A percentile compares a stretch with the other conserved stretches of the same genome.
Evolutionary conservation across 306 rosid species (phyloP).

Genomic region (Astragalus membranaceus): DNA sequence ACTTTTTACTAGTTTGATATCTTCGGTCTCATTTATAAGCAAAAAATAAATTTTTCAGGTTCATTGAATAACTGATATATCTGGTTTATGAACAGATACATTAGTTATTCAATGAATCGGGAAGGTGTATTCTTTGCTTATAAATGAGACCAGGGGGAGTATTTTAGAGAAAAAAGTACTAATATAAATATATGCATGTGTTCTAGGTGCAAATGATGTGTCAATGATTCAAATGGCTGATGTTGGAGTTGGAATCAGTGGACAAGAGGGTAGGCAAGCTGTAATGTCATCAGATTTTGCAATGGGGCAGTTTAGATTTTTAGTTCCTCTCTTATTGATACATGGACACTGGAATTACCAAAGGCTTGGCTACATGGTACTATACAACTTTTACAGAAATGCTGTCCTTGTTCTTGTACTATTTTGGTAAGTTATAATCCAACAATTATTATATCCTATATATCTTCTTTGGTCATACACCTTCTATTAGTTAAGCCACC

Average conservation of each 20-base stretch:
- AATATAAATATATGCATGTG: background rate
- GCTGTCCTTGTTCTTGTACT: slow-evolving; percentile 85
- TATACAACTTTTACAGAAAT: slow-evolving; percentile 90
- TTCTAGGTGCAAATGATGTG: slow-evolving; percentile 89
- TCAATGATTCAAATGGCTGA: slow-evolving; percentile 99
- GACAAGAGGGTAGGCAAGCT: slow-evolving; percentile 98
- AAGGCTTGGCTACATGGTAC: slow-evolving; percentile 89
- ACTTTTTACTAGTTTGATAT: background rate
- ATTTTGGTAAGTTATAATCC: slow-evolving; percentile 72
- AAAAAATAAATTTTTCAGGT: too few relatives aligned
- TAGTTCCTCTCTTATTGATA: slow-evolving; percentile 81
- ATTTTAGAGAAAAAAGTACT: background rate
- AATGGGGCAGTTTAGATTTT: slow-evolving; percentile 89
- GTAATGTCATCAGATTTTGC: slow-evolving; percentile 98
- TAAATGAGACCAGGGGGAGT: too few relatives aligned
- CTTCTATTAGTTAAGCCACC: background rate
- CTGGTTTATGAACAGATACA: too few relatives aligned
- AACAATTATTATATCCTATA: background rate
- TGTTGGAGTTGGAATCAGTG: slow-evolving; percentile 97
- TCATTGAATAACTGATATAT: too few relatives aligned
- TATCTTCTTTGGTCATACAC: background rate
- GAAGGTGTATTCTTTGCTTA: too few relatives aligned
- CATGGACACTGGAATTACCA: slow-evolving; percentile 99
- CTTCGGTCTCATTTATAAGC: too few relatives aligned
- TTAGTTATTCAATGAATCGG: too few relatives aligned